Percentiles rank a stretch among this genome's conserved stretches.
Conservation (phyloP, 257 asterid genomes). For the Hygrophila difformis region DNA sequence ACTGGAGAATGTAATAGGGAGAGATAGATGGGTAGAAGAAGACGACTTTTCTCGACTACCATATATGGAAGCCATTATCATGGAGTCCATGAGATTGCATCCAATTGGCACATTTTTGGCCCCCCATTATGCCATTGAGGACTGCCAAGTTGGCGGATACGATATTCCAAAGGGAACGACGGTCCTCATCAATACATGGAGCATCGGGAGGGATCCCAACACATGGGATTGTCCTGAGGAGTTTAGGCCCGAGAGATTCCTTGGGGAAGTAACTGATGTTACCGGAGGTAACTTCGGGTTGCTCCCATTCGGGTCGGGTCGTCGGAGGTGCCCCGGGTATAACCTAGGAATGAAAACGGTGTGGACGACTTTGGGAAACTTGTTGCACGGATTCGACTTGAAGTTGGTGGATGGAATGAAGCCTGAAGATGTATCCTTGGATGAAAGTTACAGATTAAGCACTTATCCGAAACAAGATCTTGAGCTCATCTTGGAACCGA, state of each 20-base stretch:
- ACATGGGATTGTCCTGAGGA: slow-evolving; percentile 2
- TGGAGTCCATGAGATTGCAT: slow-evolving; percentile 14
- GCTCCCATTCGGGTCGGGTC: slow-evolving; percentile 15
- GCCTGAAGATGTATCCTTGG: slow-evolving; percentile 14
- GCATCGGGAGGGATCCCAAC: slow-evolving; percentile 9
- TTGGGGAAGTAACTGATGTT: not conserved
- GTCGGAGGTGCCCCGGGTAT: slow-evolving; percentile 13
- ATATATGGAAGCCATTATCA: slow-evolving; percentile 12
- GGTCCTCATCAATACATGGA: slow-evolving; percentile 7
- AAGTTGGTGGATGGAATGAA: slow-evolving; percentile 15
- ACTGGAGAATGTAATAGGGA: slow-evolving; percentile 16
- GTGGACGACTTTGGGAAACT: slow-evolving; percentile 8
- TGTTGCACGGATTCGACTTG: slow-evolving; percentile 20
- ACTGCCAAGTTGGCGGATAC: slow-evolving; percentile 11
- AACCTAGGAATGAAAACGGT: slow-evolving; percentile 12
- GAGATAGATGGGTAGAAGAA: slow-evolving; percentile 13
- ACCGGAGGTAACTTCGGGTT: slow-evolving; percentile 10
- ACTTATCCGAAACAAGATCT: slow-evolving; percentile 14
- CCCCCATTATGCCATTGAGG: slow-evolving; percentile 15
- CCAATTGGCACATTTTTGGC: slow-evolving; percentile 15
- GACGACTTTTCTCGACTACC: slow-evolving; percentile 6
- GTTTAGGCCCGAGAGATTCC: slow-evolving; percentile 12
- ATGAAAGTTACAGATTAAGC: no score
- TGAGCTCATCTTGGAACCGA: slow-evolving; percentile 14
- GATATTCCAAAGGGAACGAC: slow-evolving; percentile 7